These are phyloP conservation scores for Psilocybe azurescens DNA, from an alignment of 768 basidiomycete genomes.

Conservation along the genomic window DNA sequence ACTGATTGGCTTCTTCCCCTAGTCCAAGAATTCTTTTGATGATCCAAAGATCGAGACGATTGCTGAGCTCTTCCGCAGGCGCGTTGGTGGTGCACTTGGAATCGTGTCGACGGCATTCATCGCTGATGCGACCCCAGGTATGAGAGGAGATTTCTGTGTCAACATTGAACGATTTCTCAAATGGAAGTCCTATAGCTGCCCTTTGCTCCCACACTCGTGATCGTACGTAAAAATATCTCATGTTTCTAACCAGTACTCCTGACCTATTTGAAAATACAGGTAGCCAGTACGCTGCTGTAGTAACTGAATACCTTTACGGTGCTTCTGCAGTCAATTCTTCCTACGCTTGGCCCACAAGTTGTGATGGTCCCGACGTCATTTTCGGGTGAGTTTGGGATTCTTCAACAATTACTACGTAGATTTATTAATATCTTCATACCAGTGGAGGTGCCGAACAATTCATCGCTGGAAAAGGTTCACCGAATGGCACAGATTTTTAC, in stretches of 20 bases:
- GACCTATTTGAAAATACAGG: conserved; percentile 22
- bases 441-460: conserved; percentile 52
- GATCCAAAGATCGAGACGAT: conserved; percentile 52
- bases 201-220: conserved; percentile 48
- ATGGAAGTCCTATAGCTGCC: conserved; percentile 30
- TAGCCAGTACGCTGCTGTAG: conserved; percentile 34
- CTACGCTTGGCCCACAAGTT: conserved; percentile 46
- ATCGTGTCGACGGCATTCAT: conserved; percentile 52
- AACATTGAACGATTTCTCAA: background rate
- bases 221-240: conserved; percentile 28
- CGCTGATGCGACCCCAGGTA: conserved; percentile 49
- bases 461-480: conserved; percentile 41
- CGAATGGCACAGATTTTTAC: conserved; percentile 46
- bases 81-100: conserved; percentile 44
- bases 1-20: background rate
- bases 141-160: conserved; percentile 3
- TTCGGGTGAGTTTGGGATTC: conserved; percentile 37
- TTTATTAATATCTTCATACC: background rate
- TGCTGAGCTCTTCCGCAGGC: conserved; percentile 47
- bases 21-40: conserved; percentile 46
- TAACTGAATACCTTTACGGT: conserved; percentile 43
- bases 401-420: background rate
- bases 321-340: conserved; percentile 36
- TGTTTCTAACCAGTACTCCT: background rate
- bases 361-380: conserved; percentile 47